Conservation (phyloP, 1,284 basidiomycete species). For the Pseudozyma thailandica region DNA sequence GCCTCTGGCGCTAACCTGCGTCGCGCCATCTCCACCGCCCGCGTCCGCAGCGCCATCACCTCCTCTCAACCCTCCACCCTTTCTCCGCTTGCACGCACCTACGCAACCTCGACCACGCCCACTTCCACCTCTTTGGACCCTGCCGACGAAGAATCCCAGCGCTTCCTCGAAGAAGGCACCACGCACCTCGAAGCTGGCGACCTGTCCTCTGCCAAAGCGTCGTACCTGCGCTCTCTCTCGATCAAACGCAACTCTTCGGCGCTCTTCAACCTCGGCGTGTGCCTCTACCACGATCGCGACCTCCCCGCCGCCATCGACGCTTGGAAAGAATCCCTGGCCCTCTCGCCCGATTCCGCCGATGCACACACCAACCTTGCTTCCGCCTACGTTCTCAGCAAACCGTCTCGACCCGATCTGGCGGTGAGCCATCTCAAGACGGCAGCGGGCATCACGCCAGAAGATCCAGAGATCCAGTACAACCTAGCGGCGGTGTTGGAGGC, state of each 20-base stretch:
- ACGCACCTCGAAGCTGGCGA: conserved; percentile 89
- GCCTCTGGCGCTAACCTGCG: background rate
- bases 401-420: conserved; percentile 87
- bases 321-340: conserved; percentile 67
- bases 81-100: conserved; percentile 60
- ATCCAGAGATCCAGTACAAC: conserved; percentile 94
- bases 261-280: conserved; percentile 87
- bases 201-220: conserved; percentile 79
- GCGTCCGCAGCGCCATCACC: background rate
- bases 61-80: background rate
- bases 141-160: conserved; percentile 81
- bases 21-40: conserved; percentile 5
- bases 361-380: conserved; percentile 93
- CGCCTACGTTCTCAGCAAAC: conserved; percentile 88
- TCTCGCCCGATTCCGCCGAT: conserved; percentile 86
- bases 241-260: conserved; percentile 84
- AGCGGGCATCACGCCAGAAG: conserved; percentile 84
- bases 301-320: conserved; percentile 54
- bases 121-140: conserved; percentile 85
- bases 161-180: conserved; percentile 86
- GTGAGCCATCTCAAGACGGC: conserved; percentile 81
- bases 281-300: conserved; percentile 84
- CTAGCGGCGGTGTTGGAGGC: conserved; percentile 90
- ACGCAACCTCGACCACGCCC: conserved; percentile 82
- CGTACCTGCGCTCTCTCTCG: conserved; percentile 83